Base-by-base conservation (phyloP, 192 early-diverging fungal genomes). In the Physocladia obscura region DNA sequence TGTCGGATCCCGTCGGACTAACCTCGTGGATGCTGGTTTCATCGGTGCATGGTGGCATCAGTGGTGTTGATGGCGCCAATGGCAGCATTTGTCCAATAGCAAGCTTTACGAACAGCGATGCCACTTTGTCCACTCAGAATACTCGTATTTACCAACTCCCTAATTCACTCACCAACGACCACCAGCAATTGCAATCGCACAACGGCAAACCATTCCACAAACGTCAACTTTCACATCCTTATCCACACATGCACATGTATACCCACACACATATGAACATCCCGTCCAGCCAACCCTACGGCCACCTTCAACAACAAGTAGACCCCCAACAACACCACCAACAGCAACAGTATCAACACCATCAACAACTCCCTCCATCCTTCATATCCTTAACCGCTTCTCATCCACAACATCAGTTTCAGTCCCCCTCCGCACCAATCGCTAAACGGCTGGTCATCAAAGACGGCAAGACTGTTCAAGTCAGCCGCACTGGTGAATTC, bases 401-500 rank as follows among this genome's bases (percentile, higher is more conserved):
- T n/a, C n/a, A 22, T 21, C 54, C 54, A 22, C 22, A 55, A 6
- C 54, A 55, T 11, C 54, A 55, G 29, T 30, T 6, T 22, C 22
- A 55, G 29, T 13, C 11, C 8, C 8, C 11, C 22, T 6, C 11
- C 54, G 6, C 22, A 6, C 8, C 29, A 6, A 55, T 6, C 22
- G 21, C 8, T 13, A 55, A 55, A 21, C 54, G 54, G 8, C 22
- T 55, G 54, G 13, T 22, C 54, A 6, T 13, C 8, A 21, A 55
- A 4, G 48, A 49, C 68, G 35, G 38, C 67, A 30, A 35, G n/a
- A 29, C 65, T 22, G 48, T 32, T n/a, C 17, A 31, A 34, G 36
- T 68, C 3, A n/a, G 8, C 57, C 61, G 31, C 5, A 19, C 36
- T 19, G 51, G 71, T 11, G 71, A 77, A 35, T 49, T 52, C 37